These are phyloP conservation scores for Rhodofomes roseus DNA, from an alignment of 1,284 basidiomycete species.

Conservation along the genomic window DNA sequence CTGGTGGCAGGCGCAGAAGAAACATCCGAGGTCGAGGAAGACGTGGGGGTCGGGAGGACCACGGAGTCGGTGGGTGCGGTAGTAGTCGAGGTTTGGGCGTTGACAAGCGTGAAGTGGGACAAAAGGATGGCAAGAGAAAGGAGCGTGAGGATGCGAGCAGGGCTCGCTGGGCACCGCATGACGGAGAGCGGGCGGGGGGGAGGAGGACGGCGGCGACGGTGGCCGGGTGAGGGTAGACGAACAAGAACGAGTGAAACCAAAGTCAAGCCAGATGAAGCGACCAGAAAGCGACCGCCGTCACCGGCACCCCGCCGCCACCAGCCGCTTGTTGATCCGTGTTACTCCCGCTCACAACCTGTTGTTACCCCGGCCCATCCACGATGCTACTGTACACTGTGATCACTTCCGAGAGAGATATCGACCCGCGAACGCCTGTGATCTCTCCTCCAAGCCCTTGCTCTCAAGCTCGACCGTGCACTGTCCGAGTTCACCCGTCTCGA, in stretches of 20 bases:
- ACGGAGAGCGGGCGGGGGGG: conserved; percentile 10
- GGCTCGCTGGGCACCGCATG: conserved; percentile 27
- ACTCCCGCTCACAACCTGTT: not conserved
- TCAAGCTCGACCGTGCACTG: conserved; percentile 26
- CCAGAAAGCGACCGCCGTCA: conserved; percentile 2
- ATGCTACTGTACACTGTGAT: not conserved
- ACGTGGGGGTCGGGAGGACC: not conserved
- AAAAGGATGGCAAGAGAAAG: conserved; percentile 31
- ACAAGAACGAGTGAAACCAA: conserved; percentile 5
- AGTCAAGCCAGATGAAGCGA: no score
- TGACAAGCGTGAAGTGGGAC: conserved; percentile 27
- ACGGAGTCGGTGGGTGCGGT: not conserved
- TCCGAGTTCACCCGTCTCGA: conserved; percentile 19
- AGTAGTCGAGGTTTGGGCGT: conserved; percentile 18
- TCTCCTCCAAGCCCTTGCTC: conserved; percentile 9
- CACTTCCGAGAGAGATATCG: not conserved
- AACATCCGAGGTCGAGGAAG: not conserved
- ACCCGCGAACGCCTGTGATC: conserved; percentile 13
- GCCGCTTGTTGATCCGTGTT: not conserved
- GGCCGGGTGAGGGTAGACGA: conserved; percentile 5
- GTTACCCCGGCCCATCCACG: not conserved
- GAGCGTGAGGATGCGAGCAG: conserved; percentile 32
- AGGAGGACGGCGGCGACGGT: conserved; percentile 10
- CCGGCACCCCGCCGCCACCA: not conserved
- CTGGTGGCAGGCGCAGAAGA: not conserved